These are phyloP conservation scores for Salvia rosmarinus DNA, from an alignment of 257 asterid genomes.

Conservation along the genomic window DNA sequence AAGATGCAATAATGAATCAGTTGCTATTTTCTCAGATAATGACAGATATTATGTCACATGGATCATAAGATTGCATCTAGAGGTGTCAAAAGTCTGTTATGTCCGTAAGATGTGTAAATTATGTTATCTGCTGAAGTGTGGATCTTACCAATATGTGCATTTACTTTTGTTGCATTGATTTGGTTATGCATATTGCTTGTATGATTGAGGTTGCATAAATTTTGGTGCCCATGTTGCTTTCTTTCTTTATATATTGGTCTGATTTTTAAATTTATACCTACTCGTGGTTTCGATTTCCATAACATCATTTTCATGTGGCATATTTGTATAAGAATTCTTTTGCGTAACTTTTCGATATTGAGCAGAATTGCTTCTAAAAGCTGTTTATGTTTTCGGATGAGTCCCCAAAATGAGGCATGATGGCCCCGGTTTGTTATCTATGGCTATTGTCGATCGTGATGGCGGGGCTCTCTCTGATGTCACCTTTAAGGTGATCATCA, in stretches of 20 bases:
- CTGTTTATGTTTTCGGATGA: conserved; percentile 61
- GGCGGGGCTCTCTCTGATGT: conserved; percentile 78
- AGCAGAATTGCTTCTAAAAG: conserved; percentile 28
- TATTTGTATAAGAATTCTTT: not conserved
- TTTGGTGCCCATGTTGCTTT: conserved; percentile 2
- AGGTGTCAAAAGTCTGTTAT: not conserved
- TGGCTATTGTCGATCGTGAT: conserved; percentile 90
- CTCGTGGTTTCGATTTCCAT: not conserved
- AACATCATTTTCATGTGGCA: conserved; percentile 1
- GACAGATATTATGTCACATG: not conserved
- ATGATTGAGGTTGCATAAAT: not conserved
- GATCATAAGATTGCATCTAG: not conserved
- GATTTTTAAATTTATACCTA: not conserved
- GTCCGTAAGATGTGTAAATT: not conserved
- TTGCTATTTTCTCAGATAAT: not conserved
- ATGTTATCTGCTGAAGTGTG: not conserved
- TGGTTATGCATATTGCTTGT: conserved; percentile 8
- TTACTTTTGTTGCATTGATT: not conserved
- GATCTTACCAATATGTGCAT: not conserved
- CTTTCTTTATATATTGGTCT: too few relatives aligned
- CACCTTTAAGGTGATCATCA: conserved; percentile 86
- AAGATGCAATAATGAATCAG: not conserved
- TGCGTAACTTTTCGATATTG: not conserved
- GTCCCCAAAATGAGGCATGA: conserved; percentile 84
- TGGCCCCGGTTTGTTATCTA: conserved; percentile 81